phyloP scores from a whole-genome alignment of 148 eudicot genomes.

The Hydrangea macrophylla region DNA sequence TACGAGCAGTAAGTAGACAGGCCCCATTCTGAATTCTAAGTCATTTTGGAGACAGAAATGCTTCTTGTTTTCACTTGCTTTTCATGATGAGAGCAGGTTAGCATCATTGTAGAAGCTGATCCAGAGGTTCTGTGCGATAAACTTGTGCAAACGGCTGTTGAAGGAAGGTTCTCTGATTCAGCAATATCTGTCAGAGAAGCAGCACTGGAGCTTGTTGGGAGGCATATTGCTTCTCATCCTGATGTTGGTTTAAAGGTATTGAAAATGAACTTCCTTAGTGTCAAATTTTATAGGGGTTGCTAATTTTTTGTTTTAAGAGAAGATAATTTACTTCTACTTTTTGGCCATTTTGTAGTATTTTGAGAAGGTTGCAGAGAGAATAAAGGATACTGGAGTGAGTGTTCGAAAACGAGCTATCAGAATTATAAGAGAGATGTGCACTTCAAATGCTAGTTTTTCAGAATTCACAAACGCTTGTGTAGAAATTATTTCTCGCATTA shows the following conservation, averaged over 20 bases:
- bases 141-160: constrained; percentile 87
- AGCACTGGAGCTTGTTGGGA: constrained; percentile 94
- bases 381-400: constrained; percentile 92
- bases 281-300: not conserved
- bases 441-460: constrained; percentile 62
- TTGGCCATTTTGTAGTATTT: constrained; percentile 56
- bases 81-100: constrained; percentile 59
- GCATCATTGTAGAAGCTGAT: constrained; percentile 96
- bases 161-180: constrained; percentile 95
- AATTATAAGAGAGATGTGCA: constrained; percentile 93
- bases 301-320: not conserved
- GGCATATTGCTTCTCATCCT: constrained; percentile 96
- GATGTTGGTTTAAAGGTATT: constrained; percentile 92
- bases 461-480: constrained; percentile 79
- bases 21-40: constrained; percentile 3
- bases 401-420: constrained; percentile 94
- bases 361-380: constrained; percentile 91
- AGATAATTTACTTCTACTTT: not conserved
- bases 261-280: constrained; percentile 9
- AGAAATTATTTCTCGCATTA: constrained; percentile 85
- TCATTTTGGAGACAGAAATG: constrained; percentile 5
- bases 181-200: constrained; percentile 97
- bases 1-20: constrained; percentile 75
- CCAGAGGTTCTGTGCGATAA: constrained; percentile 90
- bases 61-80: constrained; percentile 9